Base-by-base conservation (phyloP, 306 rosid genomes). In the Dalbergia cochinchinensis region DNA sequence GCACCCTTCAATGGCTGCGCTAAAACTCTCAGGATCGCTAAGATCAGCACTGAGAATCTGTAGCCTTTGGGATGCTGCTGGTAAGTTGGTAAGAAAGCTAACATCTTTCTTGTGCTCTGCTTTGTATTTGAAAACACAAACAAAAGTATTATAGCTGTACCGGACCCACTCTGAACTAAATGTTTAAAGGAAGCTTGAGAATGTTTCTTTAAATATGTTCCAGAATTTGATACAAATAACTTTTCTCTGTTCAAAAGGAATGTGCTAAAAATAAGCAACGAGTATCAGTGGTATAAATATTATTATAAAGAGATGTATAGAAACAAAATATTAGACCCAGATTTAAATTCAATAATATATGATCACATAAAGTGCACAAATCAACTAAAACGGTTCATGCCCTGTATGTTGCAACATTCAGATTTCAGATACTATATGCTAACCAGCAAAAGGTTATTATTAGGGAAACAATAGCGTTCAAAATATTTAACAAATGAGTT, bases 1-100 rank as follows among this genome's bases (percentile, higher is more conserved):
- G 76, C 90, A 91, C 7, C 93, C 93, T 86, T 84, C 87, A 59
- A 89, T 73, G 34, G 87, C 89, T 8, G 65, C 70, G 18, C 2
- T 44, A 70, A 87, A 91, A 59, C 91, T 91, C 12, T 82, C 90
- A n/a, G 90, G 89, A 15, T 82, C 34, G 67, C 59, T 80, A 4
- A 90, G 88, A 78, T 92, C 92, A 53, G 92, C 94, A 0, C 11
- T 54, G 44, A 84, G 57, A 68, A 90, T 55, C 37, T 84, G 79
- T 16, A 90, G 91, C 44, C 65, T 90, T 51, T 87, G 67, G 12
- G 87, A 69, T 81, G 94, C 94, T 69, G 87, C 65, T 1, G 85
- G 89, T 58, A 92, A 71, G 50, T 78, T 74, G 42, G 85, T 87
- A 5, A 90, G 90, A 76, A 72, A 88, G 77, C 89, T 80, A 4